Conservation (phyloP, 2,329 filamentous ascomycete species). For the Neofusicoccum laricinum region DNA sequence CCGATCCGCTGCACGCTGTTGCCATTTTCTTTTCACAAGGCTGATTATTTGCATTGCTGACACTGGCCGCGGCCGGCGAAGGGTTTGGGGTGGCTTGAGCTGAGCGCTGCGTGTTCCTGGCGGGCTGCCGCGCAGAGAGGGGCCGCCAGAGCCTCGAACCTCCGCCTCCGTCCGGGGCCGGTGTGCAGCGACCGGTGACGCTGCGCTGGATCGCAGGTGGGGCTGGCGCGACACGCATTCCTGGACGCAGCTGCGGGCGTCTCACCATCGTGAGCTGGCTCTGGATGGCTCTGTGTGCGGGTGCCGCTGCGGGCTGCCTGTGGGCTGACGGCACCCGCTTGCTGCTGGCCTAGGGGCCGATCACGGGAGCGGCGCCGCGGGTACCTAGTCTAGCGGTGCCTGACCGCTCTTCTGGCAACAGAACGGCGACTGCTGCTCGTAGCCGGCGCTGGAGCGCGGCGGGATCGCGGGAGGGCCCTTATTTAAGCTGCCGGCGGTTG, state of each 20-base stretch:
- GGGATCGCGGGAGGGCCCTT: slow-evolving; percentile 1
- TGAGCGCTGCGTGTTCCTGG: not conserved
- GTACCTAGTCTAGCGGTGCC: not conserved
- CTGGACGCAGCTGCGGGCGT: not conserved
- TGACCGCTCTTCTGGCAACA: slow-evolving; percentile 1
- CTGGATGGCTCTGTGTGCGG: not conserved
- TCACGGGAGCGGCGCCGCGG: not conserved
- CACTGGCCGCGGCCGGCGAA: not conserved
- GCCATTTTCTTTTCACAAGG: slow-evolving; percentile 1
- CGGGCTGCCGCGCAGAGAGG: not conserved
- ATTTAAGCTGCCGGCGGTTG: slow-evolving; percentile 7
- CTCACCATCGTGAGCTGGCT: slow-evolving; percentile 6
- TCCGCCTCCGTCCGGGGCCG: not conserved
- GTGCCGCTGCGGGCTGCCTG: not conserved
- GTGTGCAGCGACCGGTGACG: not conserved
- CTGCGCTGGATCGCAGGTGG: not conserved
- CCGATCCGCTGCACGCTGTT: not conserved
- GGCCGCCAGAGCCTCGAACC: not conserved
- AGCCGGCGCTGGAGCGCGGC: not conserved
- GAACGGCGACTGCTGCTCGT: not conserved
- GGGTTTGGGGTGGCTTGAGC: not conserved
- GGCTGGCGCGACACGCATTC: not conserved
- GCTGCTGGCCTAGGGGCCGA: not conserved
- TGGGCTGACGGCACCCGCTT: not conserved
- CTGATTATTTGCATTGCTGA: slow-evolving; percentile 1